Conservation (phyloP, 805 yeast genomes). For the Saturnispora ahearnii region DNA sequence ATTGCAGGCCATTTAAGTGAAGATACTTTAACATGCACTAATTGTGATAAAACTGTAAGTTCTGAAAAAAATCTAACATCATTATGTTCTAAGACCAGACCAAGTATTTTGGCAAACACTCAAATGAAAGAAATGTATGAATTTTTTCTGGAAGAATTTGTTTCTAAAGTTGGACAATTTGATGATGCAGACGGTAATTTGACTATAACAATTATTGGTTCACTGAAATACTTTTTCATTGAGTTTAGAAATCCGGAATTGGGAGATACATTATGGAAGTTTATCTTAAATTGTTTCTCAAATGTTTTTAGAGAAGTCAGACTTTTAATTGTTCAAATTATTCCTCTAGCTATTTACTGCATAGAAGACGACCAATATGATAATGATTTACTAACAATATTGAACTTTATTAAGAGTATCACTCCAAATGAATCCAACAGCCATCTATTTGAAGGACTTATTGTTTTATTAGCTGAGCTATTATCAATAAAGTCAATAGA, state of each 20-base stretch:
- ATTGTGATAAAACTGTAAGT: conserved; percentile 28
- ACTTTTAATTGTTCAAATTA: conserved; percentile 38
- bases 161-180: conserved; percentile 16
- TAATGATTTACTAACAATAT: conserved; percentile 36
- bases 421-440: conserved; percentile 25
- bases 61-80: conserved; percentile 9
- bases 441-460: conserved; percentile 43
- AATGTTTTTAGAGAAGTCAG: conserved; percentile 48
- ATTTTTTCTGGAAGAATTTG: conserved; percentile 16
- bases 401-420: conserved; percentile 35
- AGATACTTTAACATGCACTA: conserved; percentile 26
- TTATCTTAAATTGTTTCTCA: conserved; percentile 32
- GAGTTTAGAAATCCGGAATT: conserved; percentile 44
- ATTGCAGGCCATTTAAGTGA: conserved; percentile 30
- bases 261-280: conserved; percentile 29
- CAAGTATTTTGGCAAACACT: conserved; percentile 13
- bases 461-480: conserved; percentile 56
- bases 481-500: conserved; percentile 51
- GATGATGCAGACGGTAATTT: conserved; percentile 20
- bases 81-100: conserved; percentile 25
- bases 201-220: conserved; percentile 35
- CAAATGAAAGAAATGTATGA: conserved; percentile 21
- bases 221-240: conserved; percentile 41
- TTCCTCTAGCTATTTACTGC: conserved; percentile 41
- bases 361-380: conserved; percentile 34